A percentile compares a stretch with the other conserved stretches of the same genome.
Evolutionary conservation across 768 basidiomycete genomes (phyloP).

Genomic region (Psilocybe sp.): DNA sequence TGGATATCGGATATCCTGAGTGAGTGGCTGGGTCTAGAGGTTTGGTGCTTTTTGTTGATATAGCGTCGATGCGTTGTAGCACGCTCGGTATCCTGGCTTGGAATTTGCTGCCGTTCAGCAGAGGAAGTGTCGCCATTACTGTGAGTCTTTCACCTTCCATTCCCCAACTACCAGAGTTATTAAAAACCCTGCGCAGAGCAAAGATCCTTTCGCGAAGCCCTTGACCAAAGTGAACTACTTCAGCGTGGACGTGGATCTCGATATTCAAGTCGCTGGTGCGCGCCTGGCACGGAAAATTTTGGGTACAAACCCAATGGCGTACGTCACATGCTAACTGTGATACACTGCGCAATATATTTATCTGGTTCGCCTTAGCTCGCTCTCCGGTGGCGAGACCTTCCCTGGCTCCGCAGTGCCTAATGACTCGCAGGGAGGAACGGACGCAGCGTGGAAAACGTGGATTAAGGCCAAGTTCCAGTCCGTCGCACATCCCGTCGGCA

Average conservation of each 20-base stretch:
- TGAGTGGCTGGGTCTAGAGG: too few relatives aligned
- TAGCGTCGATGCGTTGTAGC: conserved; percentile 22
- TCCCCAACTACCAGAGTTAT: neutral
- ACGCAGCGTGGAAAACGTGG: conserved; percentile 46
- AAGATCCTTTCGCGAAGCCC: conserved; percentile 46
- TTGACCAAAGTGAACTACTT: conserved; percentile 50
- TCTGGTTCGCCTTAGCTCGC: conserved; percentile 17
- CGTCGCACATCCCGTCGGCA: conserved; percentile 49
- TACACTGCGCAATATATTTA: neutral
- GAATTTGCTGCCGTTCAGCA: conserved; percentile 54
- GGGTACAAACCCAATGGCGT: conserved; percentile 40
- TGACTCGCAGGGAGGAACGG: conserved; percentile 39
- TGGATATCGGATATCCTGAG: conserved; percentile 43
- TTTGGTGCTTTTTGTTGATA: too few relatives aligned
- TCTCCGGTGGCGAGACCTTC: conserved; percentile 40
- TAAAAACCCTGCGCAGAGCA: conserved; percentile 27
- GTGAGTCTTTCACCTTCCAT: conserved; percentile 19
- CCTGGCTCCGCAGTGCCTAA: conserved; percentile 43
- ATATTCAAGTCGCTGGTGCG: conserved; percentile 47
- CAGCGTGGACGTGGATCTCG: conserved; percentile 43
- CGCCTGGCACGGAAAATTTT: conserved; percentile 42
- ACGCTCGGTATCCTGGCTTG: conserved; percentile 48
- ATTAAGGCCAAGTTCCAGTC: conserved; percentile 38
- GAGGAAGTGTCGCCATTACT: conserved; percentile 47
- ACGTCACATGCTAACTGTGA: neutral